Evolutionary conservation across 23 red algal genomes (phyloP).

Genomic region (Gracilaria vermiculophylla): DNA sequence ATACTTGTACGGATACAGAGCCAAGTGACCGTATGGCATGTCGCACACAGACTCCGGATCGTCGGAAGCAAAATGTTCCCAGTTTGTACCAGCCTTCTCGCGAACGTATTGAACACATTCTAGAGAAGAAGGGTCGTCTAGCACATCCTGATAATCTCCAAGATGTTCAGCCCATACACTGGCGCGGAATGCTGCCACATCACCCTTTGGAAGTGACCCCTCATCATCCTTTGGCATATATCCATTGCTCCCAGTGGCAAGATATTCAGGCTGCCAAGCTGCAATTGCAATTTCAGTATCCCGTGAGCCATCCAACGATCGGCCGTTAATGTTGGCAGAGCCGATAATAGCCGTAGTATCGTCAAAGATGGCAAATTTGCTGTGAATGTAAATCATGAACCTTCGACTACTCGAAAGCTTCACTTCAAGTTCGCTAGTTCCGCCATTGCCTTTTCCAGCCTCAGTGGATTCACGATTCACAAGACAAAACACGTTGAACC

Average conservation of each 20-base stretch:
- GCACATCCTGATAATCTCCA: constrained; percentile 34
- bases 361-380: constrained; percentile 81
- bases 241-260: constrained; percentile 42
- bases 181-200: constrained; percentile 73
- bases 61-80: constrained; percentile 57
- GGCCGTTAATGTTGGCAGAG: constrained; percentile 76
- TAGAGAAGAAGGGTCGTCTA: constrained; percentile 62
- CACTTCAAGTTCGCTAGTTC: constrained; percentile 32
- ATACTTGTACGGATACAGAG: constrained; percentile 55
- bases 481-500: constrained; percentile 75
- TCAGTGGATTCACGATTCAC: constrained; percentile 70
- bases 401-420: constrained; percentile 45
- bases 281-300: constrained; percentile 77
- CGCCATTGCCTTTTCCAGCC: constrained; percentile 45
- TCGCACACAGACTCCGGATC: constrained; percentile 13
- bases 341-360: constrained; percentile 74
- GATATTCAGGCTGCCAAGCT: constrained; percentile 73
- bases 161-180: constrained; percentile 75
- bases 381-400: constrained; percentile 78
- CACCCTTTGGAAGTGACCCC: constrained; percentile 40
- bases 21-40: constrained; percentile 66
- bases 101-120: constrained; percentile 57
- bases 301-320: constrained; percentile 71
- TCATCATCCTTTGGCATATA: constrained; percentile 18
- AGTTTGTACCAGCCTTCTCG: constrained; percentile 49